Base-by-base conservation (phyloP, 2,329 filamentous ascomycete species). In the Ceratocystis papillata region DNA sequence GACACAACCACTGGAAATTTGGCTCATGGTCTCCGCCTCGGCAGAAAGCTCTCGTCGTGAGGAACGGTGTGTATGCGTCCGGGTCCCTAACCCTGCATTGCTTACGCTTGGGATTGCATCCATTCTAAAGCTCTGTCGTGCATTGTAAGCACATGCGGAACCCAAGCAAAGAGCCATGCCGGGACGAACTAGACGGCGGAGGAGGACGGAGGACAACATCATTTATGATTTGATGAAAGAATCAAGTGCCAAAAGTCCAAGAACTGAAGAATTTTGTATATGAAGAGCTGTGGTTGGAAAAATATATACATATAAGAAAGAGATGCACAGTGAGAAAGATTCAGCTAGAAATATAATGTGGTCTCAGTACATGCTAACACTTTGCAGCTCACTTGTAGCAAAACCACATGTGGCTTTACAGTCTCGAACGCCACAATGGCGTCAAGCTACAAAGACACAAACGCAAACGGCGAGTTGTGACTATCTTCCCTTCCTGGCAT, bases 1-100 rank as follows among this genome's bases (percentile, higher is more conserved):
- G n/a, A 84, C 67, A 69, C 81, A 83, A 2, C 82, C 81, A 22
- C 78, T 77, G 1, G 81, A 82, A n/a, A 83, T 71, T 72, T 84
- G 80, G 66, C 74, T 63, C 37, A 69, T 68, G 5, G 66, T 68
- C 30, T 68, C 64, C 12, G 67, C 60, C 22, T 63, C 28, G 0
- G 64, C 17, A n/a, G 55, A 48, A 44, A 65, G 57, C 57, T 61
- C 53, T 12, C 28, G 28, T 30, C 28, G 30, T 37, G 55, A 59
- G 6, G 28, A 37, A 28, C 6, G 5, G 10, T n/a, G 15, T 25
- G 28, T 5, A 59, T 48, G 20, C 44, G 28, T 59, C 20, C 12
- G 41, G 20, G 53, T 37, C 8, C 28, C 44, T 22, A 50, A 45
- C n/a, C 20, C 37, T 20, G 15, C 45, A 44, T 44, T 45, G 8